These are phyloP conservation scores for Ciborinia camelliae DNA, from an alignment of 2,329 filamentous ascomycete genomes.

Conservation along the genomic window DNA sequence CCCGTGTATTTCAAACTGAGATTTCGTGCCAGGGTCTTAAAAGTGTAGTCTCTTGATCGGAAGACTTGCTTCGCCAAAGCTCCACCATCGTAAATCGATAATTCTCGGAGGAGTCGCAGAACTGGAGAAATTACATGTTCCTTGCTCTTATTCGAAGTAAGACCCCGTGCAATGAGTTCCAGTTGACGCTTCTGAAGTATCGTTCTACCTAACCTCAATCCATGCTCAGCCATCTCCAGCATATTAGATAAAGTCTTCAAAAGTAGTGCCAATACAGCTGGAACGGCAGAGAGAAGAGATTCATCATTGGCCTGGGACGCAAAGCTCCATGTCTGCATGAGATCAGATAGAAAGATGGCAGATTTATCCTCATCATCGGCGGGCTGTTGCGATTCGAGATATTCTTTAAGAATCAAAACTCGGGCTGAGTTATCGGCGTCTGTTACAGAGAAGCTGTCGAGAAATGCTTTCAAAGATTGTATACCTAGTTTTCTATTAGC, in stretches of 20 bases:
- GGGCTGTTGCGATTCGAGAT: constrained; percentile 57
- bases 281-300: constrained; percentile 72
- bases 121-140: constrained; percentile 87
- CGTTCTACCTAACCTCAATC: constrained; percentile 74
- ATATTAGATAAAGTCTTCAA: constrained; percentile 73
- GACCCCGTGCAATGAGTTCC: constrained; percentile 73
- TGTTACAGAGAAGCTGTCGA: constrained; percentile 60
- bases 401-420: constrained; percentile 64
- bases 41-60: constrained; percentile 70
- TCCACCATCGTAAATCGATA: constrained; percentile 83
- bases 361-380: constrained; percentile 51
- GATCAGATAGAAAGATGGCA: constrained; percentile 66
- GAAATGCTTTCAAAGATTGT: constrained; percentile 66
- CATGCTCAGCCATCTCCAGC: constrained; percentile 71
- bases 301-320: constrained; percentile 78
- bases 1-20: constrained; percentile 65
- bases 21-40: constrained; percentile 77
- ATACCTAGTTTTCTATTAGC: constrained; percentile 48
- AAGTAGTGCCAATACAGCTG: constrained; percentile 76
- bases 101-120: constrained; percentile 78
- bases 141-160: constrained; percentile 77
- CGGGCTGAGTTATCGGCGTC: constrained; percentile 46
- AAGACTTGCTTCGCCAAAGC: constrained; percentile 75
- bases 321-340: constrained; percentile 87
- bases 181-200: constrained; percentile 77